Evolutionary conservation across 75 land plant genomes (phyloP).

Genomic region (Cryptomeria japonica): DNA sequence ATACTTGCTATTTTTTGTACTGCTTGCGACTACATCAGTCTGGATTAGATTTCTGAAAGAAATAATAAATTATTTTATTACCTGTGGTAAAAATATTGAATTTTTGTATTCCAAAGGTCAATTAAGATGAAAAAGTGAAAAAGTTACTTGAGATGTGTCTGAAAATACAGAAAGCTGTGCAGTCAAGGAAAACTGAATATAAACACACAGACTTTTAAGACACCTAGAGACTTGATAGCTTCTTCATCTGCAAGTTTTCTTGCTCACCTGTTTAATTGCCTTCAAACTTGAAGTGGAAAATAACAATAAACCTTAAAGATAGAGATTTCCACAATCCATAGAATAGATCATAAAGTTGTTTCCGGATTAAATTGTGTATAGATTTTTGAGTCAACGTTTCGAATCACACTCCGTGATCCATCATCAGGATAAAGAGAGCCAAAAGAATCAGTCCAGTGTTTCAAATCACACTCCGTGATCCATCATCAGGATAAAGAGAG

Average conservation of each 20-base stretch:
- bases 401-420: too few relatives aligned
- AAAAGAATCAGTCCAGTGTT: too few relatives aligned
- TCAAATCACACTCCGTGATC: too few relatives aligned
- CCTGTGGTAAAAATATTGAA: neutral
- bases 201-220: neutral
- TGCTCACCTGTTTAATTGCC: neutral
- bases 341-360: too few relatives aligned
- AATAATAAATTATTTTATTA: neutral
- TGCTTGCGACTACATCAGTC: neutral
- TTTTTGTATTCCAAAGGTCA: neutral
- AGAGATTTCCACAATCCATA: too few relatives aligned
- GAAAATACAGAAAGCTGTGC: neutral
- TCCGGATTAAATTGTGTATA: too few relatives aligned
- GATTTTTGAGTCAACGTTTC: too few relatives aligned
- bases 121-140: too few relatives aligned
- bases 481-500: too few relatives aligned
- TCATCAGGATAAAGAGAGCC: too few relatives aligned
- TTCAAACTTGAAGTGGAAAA: too few relatives aligned
- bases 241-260: neutral
- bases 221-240: neutral
- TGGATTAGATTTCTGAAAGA: neutral
- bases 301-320: too few relatives aligned
- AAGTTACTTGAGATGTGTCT: neutral
- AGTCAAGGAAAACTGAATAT: neutral
- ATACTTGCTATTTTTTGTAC: neutral